Base-by-base conservation (phyloP, 2,329 filamentous ascomycete species). In the Cyphellophora europaea region DNA sequence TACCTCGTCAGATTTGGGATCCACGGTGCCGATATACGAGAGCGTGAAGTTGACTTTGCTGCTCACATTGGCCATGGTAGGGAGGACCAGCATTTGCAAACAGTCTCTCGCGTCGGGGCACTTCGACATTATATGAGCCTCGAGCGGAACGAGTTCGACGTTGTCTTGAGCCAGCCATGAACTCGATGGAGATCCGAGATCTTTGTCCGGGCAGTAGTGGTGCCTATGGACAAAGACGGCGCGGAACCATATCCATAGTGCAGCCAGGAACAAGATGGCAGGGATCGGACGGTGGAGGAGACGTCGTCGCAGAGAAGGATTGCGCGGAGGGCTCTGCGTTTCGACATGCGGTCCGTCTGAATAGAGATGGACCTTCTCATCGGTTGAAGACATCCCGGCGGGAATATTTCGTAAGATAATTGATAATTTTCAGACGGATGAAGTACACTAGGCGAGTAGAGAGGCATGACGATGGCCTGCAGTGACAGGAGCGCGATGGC, bases 41-140 rank as follows among this genome's bases (percentile, higher is more conserved):
- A 96, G 69, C 18, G 72, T 81, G 58, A 98, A 96, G 66, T 94
- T 79, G 42, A 96, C 86, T 57, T 93, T 91, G 44, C 85, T 74
- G 42, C 75, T 70, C 23, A 88, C 72, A 39, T 75, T 72, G 58
- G 86, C 77, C 88, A 98, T 95, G 14, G 79, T 73, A 1, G 91
- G 91, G 11, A 96, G 63, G 15, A 98, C 71, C 49, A 98, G 63
- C 40, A 87, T 67, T 42, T 77, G 74, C 13, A 98, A 67, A 52
- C 89, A 95, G 53, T 85, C 81, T 57, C 71, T 72, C 2, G 91
- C 87, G 59, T 98, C 91, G 0, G 89, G 88, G 53, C 91, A 98
- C 69, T 96, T 95, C 63, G 79, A 84, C 80, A 96, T 98, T 50
- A 96, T 91, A 58, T 96, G 89, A 37, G 86, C 84, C 57, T 98